Percentiles rank a stretch among this genome's conserved stretches.
Conservation (phyloP, 2,329 filamentous ascomycete genomes). For the Cladosporium halotolerans region DNA sequence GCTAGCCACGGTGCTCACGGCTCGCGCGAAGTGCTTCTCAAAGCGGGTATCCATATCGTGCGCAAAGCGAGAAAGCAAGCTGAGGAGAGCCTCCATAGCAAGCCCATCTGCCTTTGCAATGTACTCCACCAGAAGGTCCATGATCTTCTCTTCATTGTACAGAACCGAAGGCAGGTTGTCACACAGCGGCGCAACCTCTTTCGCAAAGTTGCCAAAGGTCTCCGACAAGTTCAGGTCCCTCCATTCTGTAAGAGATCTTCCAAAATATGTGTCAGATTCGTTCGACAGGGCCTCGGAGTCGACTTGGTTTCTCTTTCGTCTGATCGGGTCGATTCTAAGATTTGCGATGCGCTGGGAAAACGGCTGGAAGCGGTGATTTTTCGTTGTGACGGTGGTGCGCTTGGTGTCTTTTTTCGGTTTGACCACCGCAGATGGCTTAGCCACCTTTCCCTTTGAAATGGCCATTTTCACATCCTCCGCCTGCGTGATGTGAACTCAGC, state of each 20-base stretch:
- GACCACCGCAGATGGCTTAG: conserved; percentile 33
- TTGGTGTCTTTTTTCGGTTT: conserved; percentile 54
- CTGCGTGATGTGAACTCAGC: neutral
- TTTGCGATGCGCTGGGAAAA: conserved; percentile 87
- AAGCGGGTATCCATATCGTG: conserved; percentile 84
- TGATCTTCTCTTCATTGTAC: conserved; percentile 81
- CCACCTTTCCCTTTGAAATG: conserved; percentile 34
- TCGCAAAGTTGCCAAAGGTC: conserved; percentile 69
- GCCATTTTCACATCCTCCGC: conserved; percentile 34
- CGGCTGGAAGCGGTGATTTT: conserved; percentile 83
- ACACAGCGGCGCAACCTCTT: conserved; percentile 68
- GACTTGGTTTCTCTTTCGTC: conserved; percentile 60
- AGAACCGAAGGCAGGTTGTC: conserved; percentile 89
- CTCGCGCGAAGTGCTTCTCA: conserved; percentile 75
- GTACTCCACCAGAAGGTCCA: conserved; percentile 67
- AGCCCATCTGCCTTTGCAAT: conserved; percentile 73
- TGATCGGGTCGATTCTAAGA: conserved; percentile 88
- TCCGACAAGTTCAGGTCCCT: conserved; percentile 82
- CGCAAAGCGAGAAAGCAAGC: conserved; percentile 87
- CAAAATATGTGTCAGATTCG: conserved; percentile 80
- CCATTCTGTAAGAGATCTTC: conserved; percentile 79
- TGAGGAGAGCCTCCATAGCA: conserved; percentile 77
- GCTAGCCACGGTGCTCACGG: conserved; percentile 67
- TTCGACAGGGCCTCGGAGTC: conserved; percentile 72
- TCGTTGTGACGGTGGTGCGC: conserved; percentile 67